Evolutionary conservation across 495 filamentous ascomycete genomes (phyloP).

Genomic region (Bacidia gigantensis): DNA sequence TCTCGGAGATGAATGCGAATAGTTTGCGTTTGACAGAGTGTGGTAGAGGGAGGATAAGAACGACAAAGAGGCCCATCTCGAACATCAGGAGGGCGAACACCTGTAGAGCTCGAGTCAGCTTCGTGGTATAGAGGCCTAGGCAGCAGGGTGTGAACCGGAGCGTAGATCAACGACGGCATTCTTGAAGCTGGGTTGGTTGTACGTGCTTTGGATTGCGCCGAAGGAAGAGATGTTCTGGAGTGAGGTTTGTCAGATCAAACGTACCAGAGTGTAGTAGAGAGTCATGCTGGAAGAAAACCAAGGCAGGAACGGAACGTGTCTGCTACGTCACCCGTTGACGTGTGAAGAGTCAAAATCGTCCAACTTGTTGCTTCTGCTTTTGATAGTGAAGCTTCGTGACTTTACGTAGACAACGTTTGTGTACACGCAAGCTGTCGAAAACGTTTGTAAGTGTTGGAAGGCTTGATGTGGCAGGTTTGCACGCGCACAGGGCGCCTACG

Average conservation of each 20-base stretch:
- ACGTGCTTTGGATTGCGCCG: background rate
- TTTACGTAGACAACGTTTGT: background rate
- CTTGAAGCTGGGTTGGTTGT: conserved; percentile 2
- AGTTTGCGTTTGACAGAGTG: conserved; percentile 76
- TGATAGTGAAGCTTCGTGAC: background rate
- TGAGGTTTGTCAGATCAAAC: conserved; percentile 23
- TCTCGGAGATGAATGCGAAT: conserved; percentile 89
- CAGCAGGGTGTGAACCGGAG: conserved; percentile 18
- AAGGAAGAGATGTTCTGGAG: background rate
- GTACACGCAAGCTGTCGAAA: background rate
- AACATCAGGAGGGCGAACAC: conserved; percentile 84
- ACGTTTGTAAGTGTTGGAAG: background rate
- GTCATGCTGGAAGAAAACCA: conserved; percentile 58
- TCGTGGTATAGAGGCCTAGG: background rate
- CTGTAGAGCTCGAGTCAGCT: conserved; percentile 30
- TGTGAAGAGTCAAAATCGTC: background rate
- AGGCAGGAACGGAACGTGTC: conserved; percentile 9
- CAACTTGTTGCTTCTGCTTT: background rate
- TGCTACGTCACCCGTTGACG: conserved; percentile 2
- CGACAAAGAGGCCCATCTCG: conserved; percentile 88
- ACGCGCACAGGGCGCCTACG: too few species aligned
- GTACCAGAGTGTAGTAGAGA: conserved; percentile 95
- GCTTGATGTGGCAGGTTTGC: background rate
- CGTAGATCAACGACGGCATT: conserved; percentile 27
- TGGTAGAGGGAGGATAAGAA: conserved; percentile 82